phyloP scores from a whole-genome alignment of 148 eudicot species.

The Hydrangea macrophylla region DNA sequence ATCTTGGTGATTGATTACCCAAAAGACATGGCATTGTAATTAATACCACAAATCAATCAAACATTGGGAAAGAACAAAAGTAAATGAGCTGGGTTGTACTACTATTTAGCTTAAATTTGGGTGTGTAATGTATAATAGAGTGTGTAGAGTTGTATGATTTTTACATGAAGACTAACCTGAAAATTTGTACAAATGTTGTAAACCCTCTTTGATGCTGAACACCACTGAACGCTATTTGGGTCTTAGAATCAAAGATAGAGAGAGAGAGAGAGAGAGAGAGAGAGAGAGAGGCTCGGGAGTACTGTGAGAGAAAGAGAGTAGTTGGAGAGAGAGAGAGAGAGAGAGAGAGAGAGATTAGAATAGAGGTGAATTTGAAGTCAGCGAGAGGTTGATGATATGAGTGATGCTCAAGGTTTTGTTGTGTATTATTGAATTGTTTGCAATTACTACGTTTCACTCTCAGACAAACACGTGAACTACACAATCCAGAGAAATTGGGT shows the following conservation, averaged over 20 bases:
- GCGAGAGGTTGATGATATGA: too few relatives aligned
- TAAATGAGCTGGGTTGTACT: not conserved
- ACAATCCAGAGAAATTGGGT: too few relatives aligned
- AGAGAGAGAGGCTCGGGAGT: conserved; percentile 11
- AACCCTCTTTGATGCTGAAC: not conserved
- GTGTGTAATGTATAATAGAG: too few relatives aligned
- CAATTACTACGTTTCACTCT: too few relatives aligned
- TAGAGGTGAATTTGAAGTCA: too few relatives aligned
- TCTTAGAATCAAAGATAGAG: not conserved
- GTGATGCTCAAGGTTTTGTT: too few relatives aligned
- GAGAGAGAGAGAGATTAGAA: too few relatives aligned
- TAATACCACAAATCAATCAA: not conserved
- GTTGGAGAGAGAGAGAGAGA: too few relatives aligned
- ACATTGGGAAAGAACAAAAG: conserved; percentile 1
- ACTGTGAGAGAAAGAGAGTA: too few relatives aligned
- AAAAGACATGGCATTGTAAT: not conserved
- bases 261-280: conserved; percentile 4
- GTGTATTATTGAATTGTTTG: too few relatives aligned
- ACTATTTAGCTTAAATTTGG: not conserved
- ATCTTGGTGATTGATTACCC: not conserved
- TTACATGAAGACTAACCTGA: conserved; percentile 16
- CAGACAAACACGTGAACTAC: too few relatives aligned
- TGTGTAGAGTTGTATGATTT: not conserved
- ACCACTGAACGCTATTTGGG: not conserved
- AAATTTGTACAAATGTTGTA: not conserved